A percentile compares a stretch with the other conserved stretches of the same genome.
These are phyloP conservation scores for Leccinum longicurvipes DNA, from an alignment of 768 basidiomycete species.

Conservation along the genomic window DNA sequence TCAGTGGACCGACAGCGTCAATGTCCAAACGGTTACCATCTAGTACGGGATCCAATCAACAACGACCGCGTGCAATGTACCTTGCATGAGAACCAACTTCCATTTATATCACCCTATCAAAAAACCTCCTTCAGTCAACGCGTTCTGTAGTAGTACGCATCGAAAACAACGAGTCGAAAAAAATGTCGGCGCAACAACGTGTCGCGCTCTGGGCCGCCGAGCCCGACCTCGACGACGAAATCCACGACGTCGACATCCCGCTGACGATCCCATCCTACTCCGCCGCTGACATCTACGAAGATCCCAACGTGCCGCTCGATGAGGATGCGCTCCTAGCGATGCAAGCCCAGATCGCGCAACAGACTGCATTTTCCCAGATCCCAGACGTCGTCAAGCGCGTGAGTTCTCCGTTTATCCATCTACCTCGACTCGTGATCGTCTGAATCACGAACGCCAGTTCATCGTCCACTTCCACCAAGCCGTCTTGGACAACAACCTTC, in stretches of 20 bases:
- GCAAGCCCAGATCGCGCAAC: constrained; percentile 83
- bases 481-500: constrained; percentile 84
- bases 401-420: constrained; percentile 25
- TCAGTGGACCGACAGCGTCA: too few species aligned
- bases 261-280: constrained; percentile 28
- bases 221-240: constrained; percentile 74
- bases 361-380: constrained; percentile 77
- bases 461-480: constrained; percentile 95
- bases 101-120: background rate
- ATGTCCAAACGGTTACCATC: too few species aligned
- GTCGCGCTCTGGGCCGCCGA: constrained; percentile 75
- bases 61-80: too few species aligned
- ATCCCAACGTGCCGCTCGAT: constrained; percentile 57
- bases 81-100: background rate
- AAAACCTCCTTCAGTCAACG: background rate
- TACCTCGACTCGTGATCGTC: background rate
- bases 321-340: constrained; percentile 66
- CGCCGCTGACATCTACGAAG: constrained; percentile 30
- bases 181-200: constrained; percentile 59
- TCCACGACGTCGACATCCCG: constrained; percentile 62
- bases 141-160: background rate
- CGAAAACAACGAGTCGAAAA: too few species aligned
- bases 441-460: constrained; percentile 51
- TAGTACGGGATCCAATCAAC: too few species aligned
- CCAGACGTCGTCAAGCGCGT: constrained; percentile 89